These are phyloP conservation scores for Fusarium odoratissimum DNA, from an alignment of 2,329 filamentous ascomycete genomes.

Conservation along the genomic window DNA sequence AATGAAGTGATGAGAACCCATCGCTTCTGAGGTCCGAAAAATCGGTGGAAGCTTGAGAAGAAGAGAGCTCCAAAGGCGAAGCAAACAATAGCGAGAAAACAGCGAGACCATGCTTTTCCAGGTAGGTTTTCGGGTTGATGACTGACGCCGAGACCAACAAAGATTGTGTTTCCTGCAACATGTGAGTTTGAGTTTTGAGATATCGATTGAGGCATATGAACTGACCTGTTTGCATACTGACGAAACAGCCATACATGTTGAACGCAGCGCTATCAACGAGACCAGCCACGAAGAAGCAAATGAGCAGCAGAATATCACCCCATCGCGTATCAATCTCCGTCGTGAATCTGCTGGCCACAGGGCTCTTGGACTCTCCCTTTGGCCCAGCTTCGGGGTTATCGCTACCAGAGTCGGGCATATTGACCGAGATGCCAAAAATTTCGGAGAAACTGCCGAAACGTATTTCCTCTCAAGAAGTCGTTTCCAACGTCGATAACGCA, in stretches of 20 bases:
- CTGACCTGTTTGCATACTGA: constrained; percentile 47
- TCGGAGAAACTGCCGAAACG: neutral
- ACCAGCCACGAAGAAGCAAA: constrained; percentile 44
- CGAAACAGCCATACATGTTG: constrained; percentile 47
- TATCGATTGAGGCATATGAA: neutral
- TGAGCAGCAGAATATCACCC: constrained; percentile 39
- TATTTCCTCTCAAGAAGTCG: neutral
- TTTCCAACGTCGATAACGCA: neutral
- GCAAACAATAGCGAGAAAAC: constrained; percentile 43
- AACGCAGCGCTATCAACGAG: constrained; percentile 45
- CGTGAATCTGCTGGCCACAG: constrained; percentile 27
- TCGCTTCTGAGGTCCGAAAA: constrained; percentile 43
- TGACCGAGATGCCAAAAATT: neutral
- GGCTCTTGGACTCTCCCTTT: constrained; percentile 2
- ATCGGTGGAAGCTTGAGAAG: constrained; percentile 44
- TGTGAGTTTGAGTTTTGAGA: neutral
- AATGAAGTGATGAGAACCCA: constrained; percentile 43
- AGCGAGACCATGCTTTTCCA: constrained; percentile 44
- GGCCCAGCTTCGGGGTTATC: constrained; percentile 31
- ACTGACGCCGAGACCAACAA: constrained; percentile 43
- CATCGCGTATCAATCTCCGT: constrained; percentile 39
- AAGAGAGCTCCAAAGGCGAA: constrained; percentile 43
- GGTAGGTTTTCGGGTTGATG: constrained; percentile 44
- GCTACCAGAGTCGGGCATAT: constrained; percentile 30
- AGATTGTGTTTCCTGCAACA: constrained; percentile 43